Evolutionary conservation across 352 stramenopile species (phyloP), one percentile per base, ranked within the genome.

Genomic region (Pythium sp.): DNA sequence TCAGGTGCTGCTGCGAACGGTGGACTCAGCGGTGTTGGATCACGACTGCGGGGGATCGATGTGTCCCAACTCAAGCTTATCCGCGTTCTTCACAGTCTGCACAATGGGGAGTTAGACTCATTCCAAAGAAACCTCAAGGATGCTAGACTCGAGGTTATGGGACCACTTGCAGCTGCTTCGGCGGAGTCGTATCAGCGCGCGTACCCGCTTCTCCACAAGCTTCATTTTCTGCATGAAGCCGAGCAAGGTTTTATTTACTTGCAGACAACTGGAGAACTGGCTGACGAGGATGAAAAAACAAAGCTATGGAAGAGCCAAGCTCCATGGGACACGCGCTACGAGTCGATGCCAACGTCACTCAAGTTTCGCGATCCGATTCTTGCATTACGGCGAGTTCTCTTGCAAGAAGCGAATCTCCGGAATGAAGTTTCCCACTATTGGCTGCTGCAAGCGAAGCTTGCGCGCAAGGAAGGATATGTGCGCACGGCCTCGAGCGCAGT

Each of bases 301-400:
- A 15, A 71, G 56, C 53, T 72, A 46, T 96, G 88, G 88, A 74
- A 73, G 36, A 70, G 72, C 1, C 87, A 94, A 57, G 82, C 76
- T 43, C 76, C 84, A 54, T 96, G 86, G 87, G 78, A 91, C 24
- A 65, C 79, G 22, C 79, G 90, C 11, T 92, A 93, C 64, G 69
- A 91, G 57, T 70, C 86, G 2, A 80, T 96, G 65, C 77, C 87
- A 36, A 77, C 85, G n/a, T 87, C 88, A 4, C 72, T 97, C 2
- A 92, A 93, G 60, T 95, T 92, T 58, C 77, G 88, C 47, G 87
- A 95, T 41, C 89, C 87, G 8, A 89, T 97, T 65, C 71, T 97
- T 30, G 90, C 90, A 30, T 74, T 95, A 15, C 85, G 89, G 8
- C 83, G 90, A 26, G 77, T 94, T 6, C 79, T 97, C 67, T 64